Base-by-base conservation (phyloP, 495 filamentous ascomycete genomes). In the Patellaria atrata region DNA sequence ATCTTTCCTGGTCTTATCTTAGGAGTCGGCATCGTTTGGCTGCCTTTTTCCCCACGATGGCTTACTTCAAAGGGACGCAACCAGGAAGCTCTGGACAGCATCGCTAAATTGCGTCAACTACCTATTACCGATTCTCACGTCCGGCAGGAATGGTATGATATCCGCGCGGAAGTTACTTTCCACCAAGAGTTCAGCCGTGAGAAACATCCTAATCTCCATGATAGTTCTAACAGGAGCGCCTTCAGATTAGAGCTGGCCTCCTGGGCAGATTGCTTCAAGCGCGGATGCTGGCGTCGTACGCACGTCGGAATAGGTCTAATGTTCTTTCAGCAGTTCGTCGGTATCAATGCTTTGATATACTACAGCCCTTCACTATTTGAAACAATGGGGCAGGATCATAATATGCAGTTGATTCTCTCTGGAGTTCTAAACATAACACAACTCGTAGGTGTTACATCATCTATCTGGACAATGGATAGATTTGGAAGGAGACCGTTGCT, bases 321-420 rank as follows among this genome's bases (percentile, higher is more conserved):
- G 54, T 72, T 72, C 44, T 74, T 72, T 38, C 68, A 73, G 23
- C 42, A 48, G 24, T 50, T 50, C 21, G 41, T 49, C n/a, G 47
- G 47, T 3, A 48, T 53, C 32, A 53, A 53, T 30, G 47, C 44
- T 2, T 33, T 59, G 0, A 57, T 58, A 22, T 71, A 72, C 50
- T 75, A 73, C 48, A 61, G 58, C 0, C 71, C 71, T 0, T 68
- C 62, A 0, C 53, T 76, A 0, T 76, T 74, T 40, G 42, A 58
- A n/a, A 68, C 63, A 0, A 68, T 74, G 59, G 71, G 71, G 5
- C 56, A 74, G 6, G 51, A 66, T 32, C 57, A 60, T 32, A 56
- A 57, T 24, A 70, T 71, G 65, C 65, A 68, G 33, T 56, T 75
- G 6, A 58, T 69, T 36, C 68, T 75, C 60, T 69, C 68, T 4